phyloP scores from a whole-genome alignment of 2,329 filamentous ascomycete genomes.

The Fusarium pseudoanthophilum region DNA sequence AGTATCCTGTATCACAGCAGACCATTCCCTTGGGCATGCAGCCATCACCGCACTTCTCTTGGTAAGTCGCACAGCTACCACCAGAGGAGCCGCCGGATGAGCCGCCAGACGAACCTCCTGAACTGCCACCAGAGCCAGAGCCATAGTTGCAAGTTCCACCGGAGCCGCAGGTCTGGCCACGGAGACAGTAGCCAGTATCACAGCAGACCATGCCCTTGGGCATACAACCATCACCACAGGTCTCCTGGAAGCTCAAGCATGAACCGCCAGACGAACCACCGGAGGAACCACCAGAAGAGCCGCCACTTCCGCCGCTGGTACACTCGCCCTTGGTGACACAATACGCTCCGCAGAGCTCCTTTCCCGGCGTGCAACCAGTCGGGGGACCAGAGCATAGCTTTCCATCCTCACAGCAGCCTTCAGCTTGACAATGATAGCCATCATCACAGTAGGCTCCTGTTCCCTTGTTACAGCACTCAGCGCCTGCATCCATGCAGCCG shows the following conservation, averaged over 20 bases:
- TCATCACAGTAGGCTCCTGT: constrained; percentile 47
- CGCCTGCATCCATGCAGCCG: constrained; percentile 46
- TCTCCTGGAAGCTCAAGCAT: constrained; percentile 36
- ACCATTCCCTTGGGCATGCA: constrained; percentile 46
- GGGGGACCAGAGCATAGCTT: constrained; percentile 47
- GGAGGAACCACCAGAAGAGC: constrained; percentile 34
- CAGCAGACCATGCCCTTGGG: constrained; percentile 45
- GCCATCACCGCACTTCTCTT: constrained; percentile 37
- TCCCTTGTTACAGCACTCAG: constrained; percentile 46
- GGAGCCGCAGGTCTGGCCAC: constrained; percentile 40
- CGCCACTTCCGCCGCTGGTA: constrained; percentile 17
- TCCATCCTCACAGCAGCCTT: constrained; percentile 50
- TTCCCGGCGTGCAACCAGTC: constrained; percentile 40
- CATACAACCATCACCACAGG: constrained; percentile 45
- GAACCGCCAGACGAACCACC: constrained; percentile 23
- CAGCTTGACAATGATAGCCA: constrained; percentile 44
- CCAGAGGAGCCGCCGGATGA: constrained; percentile 2
- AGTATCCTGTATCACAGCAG: constrained; percentile 47
- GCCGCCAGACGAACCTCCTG: constrained; percentile 9
- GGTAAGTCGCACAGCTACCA: constrained; percentile 26
- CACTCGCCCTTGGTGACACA: constrained; percentile 47
- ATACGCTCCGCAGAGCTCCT: constrained; percentile 42
- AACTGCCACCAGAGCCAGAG: constrained; percentile 17
- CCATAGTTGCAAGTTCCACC: constrained; percentile 27
- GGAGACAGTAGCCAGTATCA: constrained; percentile 47